Evolutionary conservation across 306 rosid genomes (phyloP), one percentile per base, ranked within the genome.

Genomic region (Carpinus fangiana): DNA sequence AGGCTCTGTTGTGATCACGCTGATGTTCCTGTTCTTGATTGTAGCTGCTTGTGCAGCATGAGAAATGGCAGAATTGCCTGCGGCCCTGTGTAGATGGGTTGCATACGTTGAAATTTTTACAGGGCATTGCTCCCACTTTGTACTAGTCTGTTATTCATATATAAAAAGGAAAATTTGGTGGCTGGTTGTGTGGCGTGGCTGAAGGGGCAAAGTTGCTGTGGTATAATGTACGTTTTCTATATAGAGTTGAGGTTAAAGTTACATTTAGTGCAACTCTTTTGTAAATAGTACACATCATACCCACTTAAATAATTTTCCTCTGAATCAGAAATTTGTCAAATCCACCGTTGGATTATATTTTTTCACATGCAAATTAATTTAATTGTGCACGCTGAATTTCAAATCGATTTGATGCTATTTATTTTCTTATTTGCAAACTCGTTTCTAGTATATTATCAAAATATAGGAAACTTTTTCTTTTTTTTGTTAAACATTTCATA

Each of bases 111-210:
- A 78, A 77, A 56, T 84, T 82, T 84, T 81, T 82, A 80, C 86
- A 71, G 93, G 90, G 87, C 79, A 75, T 78, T 76, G 88, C 88
- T 86, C 89, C 86, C 90, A 52, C 82, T 84, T 57, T 90, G 91
- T 90, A 88, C 90, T 82, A 79, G 83, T 91, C 82, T 93, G 85
- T 82, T 82, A 83, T 84, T 79, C 85, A 88, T 89, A 87, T 89
- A 88, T 88, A 84, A 79, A 87, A 86, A 81, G 86, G 91, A 76
- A 89, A 86, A 85, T 88, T 80, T 89, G 87, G 86, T 84, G 89
- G 94, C 84, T 85, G 92, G 89, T 85, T 82, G 86, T 85, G 91
- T 86, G 91, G 89, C 88, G 91, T 86, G 91, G 89, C 88, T 85
- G 87, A 79, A 52, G 90, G 86, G 90, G 90, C 88, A 83, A 85